A percentile compares a stretch with the other conserved stretches of the same genome.
phyloP scores from a whole-genome alignment of 306 rosid genomes.

The Vachellia collinsii region DNA sequence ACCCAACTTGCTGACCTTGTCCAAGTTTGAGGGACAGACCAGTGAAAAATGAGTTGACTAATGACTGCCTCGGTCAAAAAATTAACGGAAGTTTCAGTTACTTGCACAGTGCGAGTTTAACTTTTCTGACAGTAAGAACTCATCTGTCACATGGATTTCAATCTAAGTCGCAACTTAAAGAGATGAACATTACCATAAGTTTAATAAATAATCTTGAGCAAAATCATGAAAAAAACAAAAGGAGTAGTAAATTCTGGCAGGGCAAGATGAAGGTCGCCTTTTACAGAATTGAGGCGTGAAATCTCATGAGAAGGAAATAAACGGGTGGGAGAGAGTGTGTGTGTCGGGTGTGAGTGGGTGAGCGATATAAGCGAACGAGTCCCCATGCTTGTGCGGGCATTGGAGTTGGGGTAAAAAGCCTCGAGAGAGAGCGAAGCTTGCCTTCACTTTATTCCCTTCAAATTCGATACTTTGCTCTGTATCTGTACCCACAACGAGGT shows the following conservation, averaged over 20 bases:
- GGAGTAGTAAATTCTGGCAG: neutral
- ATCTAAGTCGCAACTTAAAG: neutral
- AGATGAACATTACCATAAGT: neutral
- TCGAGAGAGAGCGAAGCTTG: slow-evolving; percentile 48
- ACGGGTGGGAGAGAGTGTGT: slow-evolving; percentile 6
- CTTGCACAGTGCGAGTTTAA: neutral
- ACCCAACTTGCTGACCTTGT: slow-evolving; percentile 50
- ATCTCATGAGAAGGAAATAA: neutral
- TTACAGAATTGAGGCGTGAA: neutral
- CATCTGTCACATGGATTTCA: neutral
- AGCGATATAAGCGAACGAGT: slow-evolving; percentile 55
- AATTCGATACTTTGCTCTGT: slow-evolving; percentile 70
- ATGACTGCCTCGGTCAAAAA: neutral
- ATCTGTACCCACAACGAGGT: slow-evolving; percentile 69
- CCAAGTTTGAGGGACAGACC: slow-evolving; percentile 32
- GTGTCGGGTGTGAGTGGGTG: slow-evolving; percentile 49
- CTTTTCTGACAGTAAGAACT: neutral
- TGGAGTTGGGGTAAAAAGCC: slow-evolving; percentile 75
- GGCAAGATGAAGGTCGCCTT: neutral
- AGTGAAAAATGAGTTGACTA: neutral
- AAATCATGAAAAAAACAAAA: neutral
- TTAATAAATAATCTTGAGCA: neutral
- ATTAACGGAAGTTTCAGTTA: slow-evolving; percentile 1
- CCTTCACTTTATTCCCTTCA: slow-evolving; percentile 75
- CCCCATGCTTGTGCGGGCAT: slow-evolving; percentile 68